phyloP scores from a whole-genome alignment of 2,329 filamentous ascomycete species.

The Lachnellula cervina region DNA sequence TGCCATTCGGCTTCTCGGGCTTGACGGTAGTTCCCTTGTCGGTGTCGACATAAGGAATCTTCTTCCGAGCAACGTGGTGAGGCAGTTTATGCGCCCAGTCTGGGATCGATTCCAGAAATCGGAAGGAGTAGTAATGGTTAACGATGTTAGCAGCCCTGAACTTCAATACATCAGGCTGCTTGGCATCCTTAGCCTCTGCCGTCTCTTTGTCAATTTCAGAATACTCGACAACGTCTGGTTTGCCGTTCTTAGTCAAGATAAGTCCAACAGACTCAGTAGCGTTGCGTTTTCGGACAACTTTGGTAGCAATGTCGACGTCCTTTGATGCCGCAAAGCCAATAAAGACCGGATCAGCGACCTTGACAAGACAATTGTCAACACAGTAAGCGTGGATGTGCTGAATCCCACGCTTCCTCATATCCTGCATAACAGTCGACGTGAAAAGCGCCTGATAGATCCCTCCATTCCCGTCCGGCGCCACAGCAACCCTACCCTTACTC shows the following conservation, averaged over 20 bases:
- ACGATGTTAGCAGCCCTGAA: slow-evolving; percentile 99
- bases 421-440: slow-evolving; percentile 70
- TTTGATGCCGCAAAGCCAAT: slow-evolving; percentile 87
- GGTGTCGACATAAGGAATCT: slow-evolving; percentile 83
- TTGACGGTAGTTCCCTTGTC: slow-evolving; percentile 76
- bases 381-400: slow-evolving; percentile 97
- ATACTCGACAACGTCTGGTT: slow-evolving; percentile 97
- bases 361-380: slow-evolving; percentile 98
- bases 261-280: slow-evolving; percentile 94
- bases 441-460: slow-evolving; percentile 92
- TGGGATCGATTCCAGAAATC: slow-evolving; percentile 87
- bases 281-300: slow-evolving; percentile 98
- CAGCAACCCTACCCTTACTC: slow-evolving; percentile 81
- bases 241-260: slow-evolving; percentile 91
- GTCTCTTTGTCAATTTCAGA: slow-evolving; percentile 88
- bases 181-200: slow-evolving; percentile 82
- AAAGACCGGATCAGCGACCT: slow-evolving; percentile 95
- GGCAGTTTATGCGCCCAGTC: slow-evolving; percentile 80
- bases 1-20: slow-evolving; percentile 91
- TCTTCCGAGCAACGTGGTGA: slow-evolving; percentile 96
- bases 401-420: slow-evolving; percentile 86
- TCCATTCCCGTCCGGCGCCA: slow-evolving; percentile 95
- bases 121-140: slow-evolving; percentile 98
- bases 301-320: slow-evolving; percentile 92
- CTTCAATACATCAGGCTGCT: slow-evolving; percentile 76